Base-by-base conservation (phyloP, 2,329 filamentous ascomycete species). In the Aphanocladium album region DNA sequence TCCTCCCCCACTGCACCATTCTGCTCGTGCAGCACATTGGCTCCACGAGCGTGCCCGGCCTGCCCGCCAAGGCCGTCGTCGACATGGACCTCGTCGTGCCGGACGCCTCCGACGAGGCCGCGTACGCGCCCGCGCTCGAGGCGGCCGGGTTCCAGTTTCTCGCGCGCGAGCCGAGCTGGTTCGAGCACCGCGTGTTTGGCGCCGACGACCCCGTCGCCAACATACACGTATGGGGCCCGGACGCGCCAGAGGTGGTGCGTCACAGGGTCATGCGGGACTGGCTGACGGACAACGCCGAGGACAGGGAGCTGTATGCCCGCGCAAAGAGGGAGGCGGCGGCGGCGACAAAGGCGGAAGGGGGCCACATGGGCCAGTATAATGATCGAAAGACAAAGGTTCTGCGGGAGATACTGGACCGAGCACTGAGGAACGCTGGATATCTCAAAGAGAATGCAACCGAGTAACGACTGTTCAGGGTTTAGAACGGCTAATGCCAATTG, bases 11-110 rank as follows among this genome's bases (percentile, higher is more conserved):
- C 30, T 30, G n/a, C n/a, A 30, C 30, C 30, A 30, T 30, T 9
- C 30, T 30, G 5, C 30, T 30, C 30, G 68, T 80, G 58, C 64
- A 70, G 47, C 79, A 80, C 64, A 69, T 75, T 33, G 79, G 79
- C 30, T 79, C 76, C 19, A 80, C 79, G 33, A 76, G 74, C 25
- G 72, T 80, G 23, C 74, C 76, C 0, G 69, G 67, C 4, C 71
- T 81, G 14, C 69, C 74, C 1, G 77, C 79, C 49, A 80, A 81
- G 68, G 72, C 74, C 56, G 67, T 80, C 49, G 76, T 81, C 47
- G 79, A 81, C 64, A 70, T 81, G 45, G 79, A 81, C 63, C 67
- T 80, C 19, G 68, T 76, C 16, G 67, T 80, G 17, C 56, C 66
- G 5, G 69, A 77, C 59, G 62, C 72, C 23, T 62, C 62, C 27